phyloP scores from a whole-genome alignment of 306 rosid genomes.

The Carpinus viminea region DNA sequence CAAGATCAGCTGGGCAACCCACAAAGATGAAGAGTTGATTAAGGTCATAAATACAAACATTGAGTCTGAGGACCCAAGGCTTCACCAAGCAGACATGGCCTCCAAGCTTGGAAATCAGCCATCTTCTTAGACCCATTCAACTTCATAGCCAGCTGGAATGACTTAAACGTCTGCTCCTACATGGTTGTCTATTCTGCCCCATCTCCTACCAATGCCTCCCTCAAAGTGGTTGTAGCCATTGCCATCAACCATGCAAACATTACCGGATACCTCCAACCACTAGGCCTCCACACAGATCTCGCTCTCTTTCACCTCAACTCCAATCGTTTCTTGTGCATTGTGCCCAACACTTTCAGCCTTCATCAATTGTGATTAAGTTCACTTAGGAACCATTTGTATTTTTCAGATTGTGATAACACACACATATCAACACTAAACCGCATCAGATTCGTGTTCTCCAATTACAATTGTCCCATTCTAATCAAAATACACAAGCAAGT shows the following conservation, averaged over 20 bases:
- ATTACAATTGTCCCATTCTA: too few relatives aligned
- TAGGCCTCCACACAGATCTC: constrained; percentile 57
- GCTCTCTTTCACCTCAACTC: constrained; percentile 66
- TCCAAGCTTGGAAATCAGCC: constrained; percentile 66
- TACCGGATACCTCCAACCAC: constrained; percentile 58
- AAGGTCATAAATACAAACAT: constrained; percentile 5
- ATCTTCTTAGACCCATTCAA: constrained; percentile 67
- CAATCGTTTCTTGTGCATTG: constrained; percentile 68
- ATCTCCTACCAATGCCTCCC: constrained; percentile 41
- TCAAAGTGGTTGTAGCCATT: constrained; percentile 68
- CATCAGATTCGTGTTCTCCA: too few relatives aligned
- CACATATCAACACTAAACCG: too few relatives aligned
- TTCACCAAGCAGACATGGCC: constrained; percentile 62
- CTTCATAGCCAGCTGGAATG: constrained; percentile 61
- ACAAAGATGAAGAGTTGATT: neutral
- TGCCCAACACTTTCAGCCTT: constrained; percentile 53
- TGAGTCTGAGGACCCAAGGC: constrained; percentile 31
- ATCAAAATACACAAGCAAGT: too few relatives aligned
- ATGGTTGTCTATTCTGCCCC: constrained; percentile 59
- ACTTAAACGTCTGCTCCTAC: constrained; percentile 66
- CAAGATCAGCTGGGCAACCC: neutral
- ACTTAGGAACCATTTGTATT: too few relatives aligned
- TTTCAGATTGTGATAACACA: too few relatives aligned
- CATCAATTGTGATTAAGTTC: too few relatives aligned
- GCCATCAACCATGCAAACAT: constrained; percentile 80